Evolutionary conservation across 768 basidiomycete species (phyloP), one percentile per base, ranked within the genome.

Genomic region (Tremella fuciformis): DNA sequence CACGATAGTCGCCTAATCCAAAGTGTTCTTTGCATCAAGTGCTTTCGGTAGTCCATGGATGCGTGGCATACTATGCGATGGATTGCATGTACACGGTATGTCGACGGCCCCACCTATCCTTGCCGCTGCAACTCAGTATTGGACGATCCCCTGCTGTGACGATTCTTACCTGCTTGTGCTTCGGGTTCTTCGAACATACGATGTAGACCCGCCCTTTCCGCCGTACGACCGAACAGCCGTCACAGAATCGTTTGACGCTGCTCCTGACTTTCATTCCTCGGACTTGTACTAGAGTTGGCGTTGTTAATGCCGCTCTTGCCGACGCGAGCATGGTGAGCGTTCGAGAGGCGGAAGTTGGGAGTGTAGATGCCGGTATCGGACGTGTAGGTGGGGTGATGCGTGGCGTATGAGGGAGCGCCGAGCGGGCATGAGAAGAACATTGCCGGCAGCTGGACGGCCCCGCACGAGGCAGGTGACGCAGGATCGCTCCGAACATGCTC

Each of bases 241-340:
- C 91, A 77, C 94, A 99, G 85, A 94, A 88, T 53, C 84, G 79
- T 80, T 93, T 96, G 67, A 98, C 89, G 2, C 90, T 90, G 21
- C 89, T 88, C 63, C 94, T 85, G 59, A 98, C 92, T 81, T 99
- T 99, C 89, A 96, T 93, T 48, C 91, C 91, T 47, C 80, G 47
- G 3, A 67, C 55, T 53, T 71, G 73, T 50, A 40, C 54, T 26
- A 58, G 3, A 13, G 29, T 34, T 26, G 15, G 40, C 34, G 29
- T 6, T 18, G 26, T 22, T 50, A 19, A 22, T 16, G 16, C 16
- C 15, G 13, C 18, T 24, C 7, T 24, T 16, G 53, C 44, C 34
- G 53, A 29, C 39, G 29, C 47, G 39, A 18, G 13, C 9, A 52
- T 18, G 34, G 55, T 15, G 46, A 50, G 51, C n/a, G 22, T 21